Percentiles rank a stretch among this genome's conserved stretches.
These are phyloP conservation scores for Dactylorhiza incarnata DNA, from an alignment of 106 monocot species.

Conservation along the genomic window DNA sequence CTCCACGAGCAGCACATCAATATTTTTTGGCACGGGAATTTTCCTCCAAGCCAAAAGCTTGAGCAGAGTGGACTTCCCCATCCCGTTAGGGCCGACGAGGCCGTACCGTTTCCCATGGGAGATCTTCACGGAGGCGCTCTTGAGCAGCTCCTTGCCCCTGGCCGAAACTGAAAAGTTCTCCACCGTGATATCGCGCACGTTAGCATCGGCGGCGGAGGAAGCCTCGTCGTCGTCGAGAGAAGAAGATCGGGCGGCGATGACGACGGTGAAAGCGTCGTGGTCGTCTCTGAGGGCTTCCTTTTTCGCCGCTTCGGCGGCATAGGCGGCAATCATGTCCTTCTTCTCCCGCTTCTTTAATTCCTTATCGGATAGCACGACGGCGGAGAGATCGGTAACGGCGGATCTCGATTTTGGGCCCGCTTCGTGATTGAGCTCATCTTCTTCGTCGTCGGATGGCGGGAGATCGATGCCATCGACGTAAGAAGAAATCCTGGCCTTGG, in stretches of 20 bases:
- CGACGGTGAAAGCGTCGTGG: constrained; percentile 65
- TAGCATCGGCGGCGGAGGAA: constrained; percentile 38
- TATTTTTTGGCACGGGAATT: constrained; percentile 63
- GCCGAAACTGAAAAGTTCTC: constrained; percentile 83
- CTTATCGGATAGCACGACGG: constrained; percentile 33
- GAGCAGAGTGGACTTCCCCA: constrained; percentile 62
- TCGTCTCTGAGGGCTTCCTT: constrained; percentile 39
- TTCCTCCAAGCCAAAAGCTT: constrained; percentile 75
- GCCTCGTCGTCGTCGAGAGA: constrained; percentile 21
- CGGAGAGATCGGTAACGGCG: constrained; percentile 18
- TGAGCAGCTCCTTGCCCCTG: constrained; percentile 63
- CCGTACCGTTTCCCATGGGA: constrained; percentile 70
- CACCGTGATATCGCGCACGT: constrained; percentile 48
- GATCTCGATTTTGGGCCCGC: background rate
- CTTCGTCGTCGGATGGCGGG: constrained; percentile 63
- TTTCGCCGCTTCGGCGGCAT: constrained; percentile 27
- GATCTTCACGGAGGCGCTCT: constrained; percentile 67
- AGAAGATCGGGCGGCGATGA: constrained; percentile 27
- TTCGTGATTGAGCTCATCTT: constrained; percentile 18
- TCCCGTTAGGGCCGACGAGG: constrained; percentile 69
- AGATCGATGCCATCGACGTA: constrained; percentile 62
- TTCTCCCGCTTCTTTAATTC: constrained; percentile 68
- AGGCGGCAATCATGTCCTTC: constrained; percentile 42
- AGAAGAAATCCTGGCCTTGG: constrained; percentile 22
- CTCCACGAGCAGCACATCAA: constrained; percentile 69